Conservation (phyloP, 2,329 filamentous ascomycete genomes). For the Cladosporium austrohemisphaericum region DNA sequence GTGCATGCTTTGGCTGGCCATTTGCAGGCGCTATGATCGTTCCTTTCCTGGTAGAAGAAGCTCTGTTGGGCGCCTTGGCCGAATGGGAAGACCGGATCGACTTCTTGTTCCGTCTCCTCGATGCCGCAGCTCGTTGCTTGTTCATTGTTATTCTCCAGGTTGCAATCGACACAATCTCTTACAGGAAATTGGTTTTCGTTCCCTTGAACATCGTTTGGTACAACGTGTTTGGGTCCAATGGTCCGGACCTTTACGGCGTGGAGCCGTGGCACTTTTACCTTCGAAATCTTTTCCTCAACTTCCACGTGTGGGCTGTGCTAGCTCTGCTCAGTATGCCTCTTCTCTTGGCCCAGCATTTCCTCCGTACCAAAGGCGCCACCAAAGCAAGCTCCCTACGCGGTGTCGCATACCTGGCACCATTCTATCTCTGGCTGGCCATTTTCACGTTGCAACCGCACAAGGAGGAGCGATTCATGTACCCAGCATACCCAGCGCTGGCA, state of each 20-base stretch:
- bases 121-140: constrained; percentile 64
- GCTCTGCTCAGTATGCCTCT: constrained; percentile 72
- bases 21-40: constrained; percentile 79
- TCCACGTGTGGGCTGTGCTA: constrained; percentile 88
- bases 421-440: constrained; percentile 91
- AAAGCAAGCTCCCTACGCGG: constrained; percentile 70
- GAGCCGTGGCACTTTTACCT: constrained; percentile 98
- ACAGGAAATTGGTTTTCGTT: constrained; percentile 71
- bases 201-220: constrained; percentile 93
- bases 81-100: constrained; percentile 42
- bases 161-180: constrained; percentile 82
- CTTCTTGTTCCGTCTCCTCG: constrained; percentile 58
- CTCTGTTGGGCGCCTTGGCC: constrained; percentile 51
- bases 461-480: constrained; percentile 98
- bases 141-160: constrained; percentile 68
- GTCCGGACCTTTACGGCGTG: constrained; percentile 85
- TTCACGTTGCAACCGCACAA: constrained; percentile 95
- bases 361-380: constrained; percentile 58
- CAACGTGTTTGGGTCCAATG: constrained; percentile 79
- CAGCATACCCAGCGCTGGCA: constrained; percentile 83
- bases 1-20: constrained; percentile 86
- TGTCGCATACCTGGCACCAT: constrained; percentile 73
- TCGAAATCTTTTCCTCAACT: constrained; percentile 86
- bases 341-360: constrained; percentile 61
- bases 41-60: constrained; percentile 78